phyloP scores from a whole-genome alignment of 129 eudicot species.

The Tagetes erecta region DNA sequence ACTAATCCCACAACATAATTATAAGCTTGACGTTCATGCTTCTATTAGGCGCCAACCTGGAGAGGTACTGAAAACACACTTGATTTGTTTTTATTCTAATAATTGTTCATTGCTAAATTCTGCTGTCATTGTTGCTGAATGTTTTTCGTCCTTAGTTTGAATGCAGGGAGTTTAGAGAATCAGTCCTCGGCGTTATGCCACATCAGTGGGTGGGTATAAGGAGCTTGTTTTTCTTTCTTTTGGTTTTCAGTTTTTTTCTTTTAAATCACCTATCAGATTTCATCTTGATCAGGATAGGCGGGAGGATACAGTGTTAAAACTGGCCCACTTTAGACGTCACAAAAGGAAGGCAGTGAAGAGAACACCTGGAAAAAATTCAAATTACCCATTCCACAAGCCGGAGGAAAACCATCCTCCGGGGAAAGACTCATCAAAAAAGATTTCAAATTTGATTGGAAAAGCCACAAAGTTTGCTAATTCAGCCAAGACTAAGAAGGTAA shows the following conservation, averaged over 20 bases:
- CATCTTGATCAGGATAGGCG: constrained; percentile 77
- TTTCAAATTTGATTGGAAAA: constrained; percentile 81
- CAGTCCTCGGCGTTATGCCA: constrained; percentile 91
- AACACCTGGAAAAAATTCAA: constrained; percentile 67
- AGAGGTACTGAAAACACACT: constrained; percentile 60
- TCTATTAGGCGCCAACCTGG: constrained; percentile 89
- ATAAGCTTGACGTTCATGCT: constrained; percentile 97
- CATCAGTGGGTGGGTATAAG: constrained; percentile 85
- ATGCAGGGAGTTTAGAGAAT: constrained; percentile 97
- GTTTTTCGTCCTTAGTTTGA: constrained; percentile 62
- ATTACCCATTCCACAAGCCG: constrained; percentile 85
- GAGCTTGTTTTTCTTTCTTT: background rate
- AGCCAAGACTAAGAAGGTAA: constrained; percentile 82
- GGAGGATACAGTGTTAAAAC: constrained; percentile 81
- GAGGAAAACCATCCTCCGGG: constrained; percentile 97
- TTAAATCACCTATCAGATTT: no score
- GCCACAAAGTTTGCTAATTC: constrained; percentile 83
- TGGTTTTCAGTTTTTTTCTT: background rate
- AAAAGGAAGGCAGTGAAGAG: constrained; percentile 82
- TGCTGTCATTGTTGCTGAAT: constrained; percentile 19
- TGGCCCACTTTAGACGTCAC: constrained; percentile 91
- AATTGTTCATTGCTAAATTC: constrained; percentile 1
- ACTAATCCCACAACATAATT: constrained; percentile 94
- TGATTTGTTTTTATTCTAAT: constrained; percentile 7
- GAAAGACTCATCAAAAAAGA: constrained; percentile 74